Conservation (phyloP, 1,139 yeast genomes). For the Geotrichum bryndzae region DNA sequence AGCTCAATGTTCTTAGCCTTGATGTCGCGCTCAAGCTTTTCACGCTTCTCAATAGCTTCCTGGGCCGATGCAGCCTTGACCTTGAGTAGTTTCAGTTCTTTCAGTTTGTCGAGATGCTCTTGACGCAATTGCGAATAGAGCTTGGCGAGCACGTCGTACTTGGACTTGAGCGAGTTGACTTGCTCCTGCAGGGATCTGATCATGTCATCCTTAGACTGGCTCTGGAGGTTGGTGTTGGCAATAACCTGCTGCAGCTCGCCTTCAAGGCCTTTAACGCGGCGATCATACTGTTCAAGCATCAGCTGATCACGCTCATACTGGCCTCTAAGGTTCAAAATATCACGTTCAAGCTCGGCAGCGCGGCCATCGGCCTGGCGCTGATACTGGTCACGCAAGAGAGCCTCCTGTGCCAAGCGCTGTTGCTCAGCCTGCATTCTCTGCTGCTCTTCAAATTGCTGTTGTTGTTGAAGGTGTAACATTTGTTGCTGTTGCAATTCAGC, state of each 20-base stretch:
- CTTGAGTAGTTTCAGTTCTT: conserved; percentile 77
- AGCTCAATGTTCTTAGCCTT: conserved; percentile 81
- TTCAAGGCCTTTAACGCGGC: conserved; percentile 78
- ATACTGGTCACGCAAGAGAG: conserved; percentile 59
- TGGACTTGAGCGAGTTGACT: conserved; percentile 70
- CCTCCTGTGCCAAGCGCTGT: conserved; percentile 74
- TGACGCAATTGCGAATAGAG: conserved; percentile 86
- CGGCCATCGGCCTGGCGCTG: conserved; percentile 75
- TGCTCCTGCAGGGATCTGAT: conserved; percentile 68
- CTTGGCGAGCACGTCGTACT: conserved; percentile 86
- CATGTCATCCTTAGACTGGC: conserved; percentile 73
- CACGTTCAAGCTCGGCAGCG: conserved; percentile 77
- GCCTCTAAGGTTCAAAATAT: conserved; percentile 64
- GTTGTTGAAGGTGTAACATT: conserved; percentile 50
- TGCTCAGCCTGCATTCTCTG: conserved; percentile 63
- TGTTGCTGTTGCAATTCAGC: conserved; percentile 45
- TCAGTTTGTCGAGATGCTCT: conserved; percentile 76
- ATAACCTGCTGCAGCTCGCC: conserved; percentile 59
- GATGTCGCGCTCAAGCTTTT: conserved; percentile 74
- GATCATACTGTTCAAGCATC: conserved; percentile 80
- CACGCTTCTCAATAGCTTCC: conserved; percentile 82
- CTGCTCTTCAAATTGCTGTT: conserved; percentile 62
- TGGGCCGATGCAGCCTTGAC: conserved; percentile 90
- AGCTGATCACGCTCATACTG: conserved; percentile 86
- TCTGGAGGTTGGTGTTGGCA: conserved; percentile 64